Conservation (phyloP, 306 rosid species). For the Lotus japonicus region DNA sequence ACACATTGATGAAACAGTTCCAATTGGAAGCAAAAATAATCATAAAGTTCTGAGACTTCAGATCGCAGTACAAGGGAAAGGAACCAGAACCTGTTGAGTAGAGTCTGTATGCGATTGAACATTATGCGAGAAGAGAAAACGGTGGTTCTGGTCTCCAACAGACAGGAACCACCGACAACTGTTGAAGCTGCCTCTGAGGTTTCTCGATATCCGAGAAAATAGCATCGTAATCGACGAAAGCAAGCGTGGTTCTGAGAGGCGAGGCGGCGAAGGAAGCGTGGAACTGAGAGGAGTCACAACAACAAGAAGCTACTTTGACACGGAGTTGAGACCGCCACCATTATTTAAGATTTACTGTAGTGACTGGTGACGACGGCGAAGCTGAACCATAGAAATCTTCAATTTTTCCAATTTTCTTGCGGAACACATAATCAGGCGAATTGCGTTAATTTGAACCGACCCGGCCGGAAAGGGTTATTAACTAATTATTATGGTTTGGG, state of each 20-base stretch:
- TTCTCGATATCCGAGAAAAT: too few relatives aligned
- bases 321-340: background rate
- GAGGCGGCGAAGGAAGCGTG: too few relatives aligned
- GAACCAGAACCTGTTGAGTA: too few relatives aligned
- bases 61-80: constrained; percentile 4
- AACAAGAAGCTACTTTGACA: background rate
- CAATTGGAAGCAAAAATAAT: background rate
- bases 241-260: too few relatives aligned
- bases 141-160: constrained; percentile 29
- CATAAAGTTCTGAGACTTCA: too few relatives aligned
- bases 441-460: background rate
- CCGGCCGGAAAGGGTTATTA: background rate
- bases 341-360: background rate
- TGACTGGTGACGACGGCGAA: constrained; percentile 29
- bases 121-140: background rate
- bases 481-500: too few relatives aligned
- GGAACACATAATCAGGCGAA: background rate
- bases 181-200: constrained; percentile 37
- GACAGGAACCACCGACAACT: constrained; percentile 42
- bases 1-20: background rate
- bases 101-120: constrained; percentile 15
- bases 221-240: too few relatives aligned
- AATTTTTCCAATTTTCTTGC: background rate
- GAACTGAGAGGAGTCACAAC: too few relatives aligned
- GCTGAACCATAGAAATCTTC: constrained; percentile 27